Conservation (phyloP, 2,329 filamentous ascomycete species). For the Zymoseptoria brevis region DNA sequence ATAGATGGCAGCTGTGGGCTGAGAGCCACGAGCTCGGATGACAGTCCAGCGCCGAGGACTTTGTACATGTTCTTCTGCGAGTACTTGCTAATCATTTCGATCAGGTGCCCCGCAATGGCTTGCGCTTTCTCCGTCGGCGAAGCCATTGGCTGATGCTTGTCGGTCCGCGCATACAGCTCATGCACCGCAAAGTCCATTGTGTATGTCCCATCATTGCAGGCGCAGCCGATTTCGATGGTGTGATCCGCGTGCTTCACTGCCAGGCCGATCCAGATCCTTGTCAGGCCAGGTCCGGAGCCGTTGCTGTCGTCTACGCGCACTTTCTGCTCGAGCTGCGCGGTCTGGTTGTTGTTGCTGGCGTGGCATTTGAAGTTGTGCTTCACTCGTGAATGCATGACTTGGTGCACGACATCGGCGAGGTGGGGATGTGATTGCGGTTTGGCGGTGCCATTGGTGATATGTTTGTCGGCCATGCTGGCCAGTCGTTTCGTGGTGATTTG, state of each 20-base stretch:
- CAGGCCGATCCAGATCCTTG: constrained; percentile 10
- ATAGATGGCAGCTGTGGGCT: constrained; percentile 60
- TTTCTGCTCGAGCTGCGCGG: constrained; percentile 27
- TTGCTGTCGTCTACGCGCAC: background rate
- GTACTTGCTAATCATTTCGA: constrained; percentile 51
- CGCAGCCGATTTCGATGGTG: constrained; percentile 52
- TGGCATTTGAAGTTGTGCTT: background rate
- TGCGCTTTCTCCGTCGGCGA: constrained; percentile 4
- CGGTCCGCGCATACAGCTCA: constrained; percentile 34
- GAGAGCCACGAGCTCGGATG: constrained; percentile 49
- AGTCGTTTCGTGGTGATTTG: background rate
- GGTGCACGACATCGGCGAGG: background rate
- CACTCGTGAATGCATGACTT: background rate
- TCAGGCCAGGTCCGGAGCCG: background rate
- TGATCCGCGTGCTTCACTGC: background rate
- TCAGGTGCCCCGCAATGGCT: constrained; percentile 44
- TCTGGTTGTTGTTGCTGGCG: background rate
- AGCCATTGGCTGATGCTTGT: constrained; percentile 3
- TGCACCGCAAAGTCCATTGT: constrained; percentile 64
- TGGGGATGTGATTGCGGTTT: background rate
- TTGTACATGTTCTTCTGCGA: constrained; percentile 61
- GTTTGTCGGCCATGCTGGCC: background rate
- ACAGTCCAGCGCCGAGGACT: constrained; percentile 66
- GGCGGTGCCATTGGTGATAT: background rate
- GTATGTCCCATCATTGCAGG: constrained; percentile 67